Conservation (phyloP, 2,329 filamentous ascomycete species). For the Dendrostoma leiphaemia region DNA sequence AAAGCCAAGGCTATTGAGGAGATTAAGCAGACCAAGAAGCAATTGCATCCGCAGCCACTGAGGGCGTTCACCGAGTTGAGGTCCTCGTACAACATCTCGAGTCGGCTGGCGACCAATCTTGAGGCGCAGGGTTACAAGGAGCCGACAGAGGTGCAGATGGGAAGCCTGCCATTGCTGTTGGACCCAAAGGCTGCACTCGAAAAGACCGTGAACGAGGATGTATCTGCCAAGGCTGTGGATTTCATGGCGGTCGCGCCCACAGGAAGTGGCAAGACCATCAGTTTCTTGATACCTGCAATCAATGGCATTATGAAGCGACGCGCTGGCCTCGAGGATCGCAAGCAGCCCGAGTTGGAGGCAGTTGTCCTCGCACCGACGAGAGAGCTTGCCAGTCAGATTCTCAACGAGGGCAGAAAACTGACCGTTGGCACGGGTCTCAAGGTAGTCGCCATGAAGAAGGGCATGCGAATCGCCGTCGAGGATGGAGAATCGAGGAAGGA, state of each 20-base stretch:
- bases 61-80: conserved; percentile 73
- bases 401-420: conserved; percentile 83
- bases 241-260: conserved; percentile 89
- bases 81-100: conserved; percentile 69
- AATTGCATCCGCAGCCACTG: conserved; percentile 77
- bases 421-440: conserved; percentile 72
- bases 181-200: conserved; percentile 49
- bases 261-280: conserved; percentile 93
- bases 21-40: conserved; percentile 53
- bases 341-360: conserved; percentile 56
- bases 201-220: conserved; percentile 32
- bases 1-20: conserved; percentile 49
- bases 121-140: conserved; percentile 78
- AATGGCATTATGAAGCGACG: conserved; percentile 66
- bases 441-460: conserved; percentile 80
- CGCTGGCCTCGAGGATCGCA: conserved; percentile 38
- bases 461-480: conserved; percentile 65
- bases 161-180: conserved; percentile 76
- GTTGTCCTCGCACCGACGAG: conserved; percentile 77
- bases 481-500: conserved; percentile 36
- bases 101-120: conserved; percentile 74
- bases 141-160: conserved; percentile 93
- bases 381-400: conserved; percentile 76
- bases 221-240: conserved; percentile 53
- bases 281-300: conserved; percentile 85